These are phyloP conservation scores for Stygiomarasmius scandens DNA, from an alignment of 1,284 basidiomycete species.

Conservation along the genomic window DNA sequence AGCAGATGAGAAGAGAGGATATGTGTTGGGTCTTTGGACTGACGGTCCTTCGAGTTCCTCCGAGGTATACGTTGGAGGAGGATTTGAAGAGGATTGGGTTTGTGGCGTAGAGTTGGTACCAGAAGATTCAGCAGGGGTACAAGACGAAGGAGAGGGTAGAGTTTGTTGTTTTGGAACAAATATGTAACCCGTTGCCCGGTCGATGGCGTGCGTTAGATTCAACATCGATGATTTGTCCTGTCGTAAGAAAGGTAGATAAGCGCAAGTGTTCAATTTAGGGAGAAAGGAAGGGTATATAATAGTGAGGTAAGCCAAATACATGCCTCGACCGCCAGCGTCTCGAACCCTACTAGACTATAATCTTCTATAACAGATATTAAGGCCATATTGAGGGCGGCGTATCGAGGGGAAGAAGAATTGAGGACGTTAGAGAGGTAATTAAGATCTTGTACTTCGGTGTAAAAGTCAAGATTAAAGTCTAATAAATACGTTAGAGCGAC, in stretches of 20 bases:
- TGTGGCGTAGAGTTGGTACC: background rate
- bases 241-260: no score
- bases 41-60: constrained; percentile 42
- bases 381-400: constrained; percentile 81
- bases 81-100: constrained; percentile 46
- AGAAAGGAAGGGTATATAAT: background rate
- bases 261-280: no score
- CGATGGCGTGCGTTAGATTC: constrained; percentile 78
- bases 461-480: constrained; percentile 98
- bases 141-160: background rate
- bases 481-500: constrained; percentile 13
- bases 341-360: constrained; percentile 93
- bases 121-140: constrained; percentile 45
- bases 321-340: constrained; percentile 96
- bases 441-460: constrained; percentile 97
- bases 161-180: constrained; percentile 63
- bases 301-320: constrained; percentile 31
- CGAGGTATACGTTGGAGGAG: constrained; percentile 55
- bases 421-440: constrained; percentile 85
- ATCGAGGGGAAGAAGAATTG: constrained; percentile 64
- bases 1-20: constrained; percentile 69
- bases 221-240: constrained; percentile 94
- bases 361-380: constrained; percentile 94
- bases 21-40: constrained; percentile 62
- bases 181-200: constrained; percentile 89